These are phyloP conservation scores for Kwoniella heveanensis DNA, from an alignment of 768 basidiomycete genomes.

Conservation along the genomic window DNA sequence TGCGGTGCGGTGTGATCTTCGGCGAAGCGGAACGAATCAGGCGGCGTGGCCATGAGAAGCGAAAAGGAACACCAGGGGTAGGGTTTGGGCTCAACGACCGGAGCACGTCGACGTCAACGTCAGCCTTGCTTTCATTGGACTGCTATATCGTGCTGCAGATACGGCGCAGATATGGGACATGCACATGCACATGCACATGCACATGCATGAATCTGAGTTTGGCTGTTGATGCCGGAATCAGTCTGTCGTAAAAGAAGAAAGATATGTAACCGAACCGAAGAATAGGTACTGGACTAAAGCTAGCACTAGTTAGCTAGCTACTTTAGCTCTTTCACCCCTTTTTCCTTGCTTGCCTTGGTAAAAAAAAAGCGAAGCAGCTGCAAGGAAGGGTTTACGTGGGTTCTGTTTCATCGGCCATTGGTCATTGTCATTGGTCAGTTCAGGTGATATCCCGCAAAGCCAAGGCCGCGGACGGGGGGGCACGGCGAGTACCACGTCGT, in stretches of 20 bases:
- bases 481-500: background rate
- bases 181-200: background rate
- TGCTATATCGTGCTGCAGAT: background rate
- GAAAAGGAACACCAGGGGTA: background rate
- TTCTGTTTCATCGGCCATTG: background rate
- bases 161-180: no score
- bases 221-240: no score
- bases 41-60: background rate
- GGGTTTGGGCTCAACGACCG: background rate
- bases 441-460: background rate
- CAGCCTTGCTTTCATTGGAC: no score
- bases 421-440: background rate
- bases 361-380: no score
- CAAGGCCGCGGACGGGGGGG: background rate
- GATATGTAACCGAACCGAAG: constrained; percentile 2
- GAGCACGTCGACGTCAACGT: constrained; percentile 2
- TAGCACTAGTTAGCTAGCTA: no score
- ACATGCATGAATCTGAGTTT: background rate
- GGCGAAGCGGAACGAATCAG: constrained; percentile 1
- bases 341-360: no score
- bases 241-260: no score
- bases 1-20: background rate
- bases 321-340: background rate
- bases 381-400: background rate
- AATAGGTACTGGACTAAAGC: background rate